phyloP scores from a whole-genome alignment of 192 early-diverging fungal species.

The Entomortierella lignicola region DNA sequence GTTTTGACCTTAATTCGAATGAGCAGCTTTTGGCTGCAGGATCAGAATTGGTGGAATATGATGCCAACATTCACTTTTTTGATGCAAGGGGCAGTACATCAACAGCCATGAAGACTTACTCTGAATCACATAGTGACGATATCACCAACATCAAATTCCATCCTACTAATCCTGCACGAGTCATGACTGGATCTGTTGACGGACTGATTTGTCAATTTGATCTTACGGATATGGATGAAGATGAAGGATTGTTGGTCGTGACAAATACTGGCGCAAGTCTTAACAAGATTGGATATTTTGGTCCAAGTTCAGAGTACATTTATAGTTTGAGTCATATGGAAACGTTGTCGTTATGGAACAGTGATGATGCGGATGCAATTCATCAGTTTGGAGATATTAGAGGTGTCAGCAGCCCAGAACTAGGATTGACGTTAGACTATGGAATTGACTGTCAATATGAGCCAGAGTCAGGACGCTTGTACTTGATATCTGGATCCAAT shows the following conservation, averaged over 20 bases:
- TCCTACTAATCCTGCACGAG: constrained; percentile 57
- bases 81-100: constrained; percentile 50
- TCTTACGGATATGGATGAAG: constrained; percentile 80
- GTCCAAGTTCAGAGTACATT: constrained; percentile 88
- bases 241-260: constrained; percentile 86
- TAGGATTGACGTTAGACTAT: constrained; percentile 76
- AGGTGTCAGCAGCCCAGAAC: constrained; percentile 51
- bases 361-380: constrained; percentile 61
- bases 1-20: constrained; percentile 64
- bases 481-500: constrained; percentile 82
- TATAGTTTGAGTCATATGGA: constrained; percentile 92
- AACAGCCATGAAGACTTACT: constrained; percentile 53
- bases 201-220: constrained; percentile 84
- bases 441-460: constrained; percentile 87
- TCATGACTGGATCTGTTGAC: constrained; percentile 81
- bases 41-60: constrained; percentile 57
- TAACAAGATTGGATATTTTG: constrained; percentile 91
- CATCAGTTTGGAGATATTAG: constrained; percentile 90
- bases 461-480: constrained; percentile 73
- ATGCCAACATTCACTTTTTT: constrained; percentile 66
- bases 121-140: constrained; percentile 81
- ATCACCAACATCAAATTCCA: constrained; percentile 83
- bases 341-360: constrained; percentile 85
- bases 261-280: constrained; percentile 88
- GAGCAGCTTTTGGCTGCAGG: constrained; percentile 67